A percentile compares a stretch with the other conserved stretches of the same genome.
Evolutionary conservation across 257 asterid species (phyloP).

Genomic region (Euphrasia confusa): DNA sequence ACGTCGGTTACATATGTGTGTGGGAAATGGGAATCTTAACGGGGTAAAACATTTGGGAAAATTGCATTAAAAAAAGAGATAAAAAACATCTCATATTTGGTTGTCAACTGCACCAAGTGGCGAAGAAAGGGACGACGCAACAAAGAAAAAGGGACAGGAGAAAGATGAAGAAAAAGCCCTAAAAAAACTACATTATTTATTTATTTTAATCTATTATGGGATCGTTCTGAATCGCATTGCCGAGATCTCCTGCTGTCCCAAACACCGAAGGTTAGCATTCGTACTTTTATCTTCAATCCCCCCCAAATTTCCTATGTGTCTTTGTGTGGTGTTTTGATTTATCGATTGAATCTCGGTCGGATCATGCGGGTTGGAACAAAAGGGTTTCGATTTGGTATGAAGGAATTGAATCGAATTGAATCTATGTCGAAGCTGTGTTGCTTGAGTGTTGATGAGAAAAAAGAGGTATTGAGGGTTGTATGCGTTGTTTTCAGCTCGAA

Average conservation of each 20-base stretch:
- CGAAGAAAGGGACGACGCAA: neutral
- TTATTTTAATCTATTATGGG: conserved; percentile 15
- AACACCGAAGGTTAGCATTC: conserved; percentile 38
- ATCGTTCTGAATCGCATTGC: conserved; percentile 35
- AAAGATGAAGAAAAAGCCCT: conserved; percentile 28
- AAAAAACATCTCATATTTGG: neutral
- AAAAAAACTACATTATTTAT: conserved; percentile 19
- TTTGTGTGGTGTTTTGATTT: neutral
- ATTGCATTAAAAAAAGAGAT: neutral
- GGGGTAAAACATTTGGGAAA: neutral
- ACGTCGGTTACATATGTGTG: neutral
- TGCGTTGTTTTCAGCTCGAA: conserved; percentile 1
- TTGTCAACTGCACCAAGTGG: conserved; percentile 6
- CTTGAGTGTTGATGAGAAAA: neutral
- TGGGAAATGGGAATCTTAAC: neutral
- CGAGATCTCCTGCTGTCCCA: conserved; percentile 32
- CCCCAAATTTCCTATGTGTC: neutral
- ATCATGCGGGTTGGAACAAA: neutral
- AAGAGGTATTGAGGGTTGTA: neutral
- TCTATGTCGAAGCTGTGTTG: neutral
- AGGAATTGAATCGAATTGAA: conserved; percentile 8
- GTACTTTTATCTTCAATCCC: conserved; percentile 13
- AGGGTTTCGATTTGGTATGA: neutral
- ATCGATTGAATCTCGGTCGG: neutral
- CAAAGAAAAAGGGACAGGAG: conserved; percentile 6